Base-by-base conservation (phyloP, 1,284 basidiomycete genomes). In the Ceratobasidium sp. region DNA sequence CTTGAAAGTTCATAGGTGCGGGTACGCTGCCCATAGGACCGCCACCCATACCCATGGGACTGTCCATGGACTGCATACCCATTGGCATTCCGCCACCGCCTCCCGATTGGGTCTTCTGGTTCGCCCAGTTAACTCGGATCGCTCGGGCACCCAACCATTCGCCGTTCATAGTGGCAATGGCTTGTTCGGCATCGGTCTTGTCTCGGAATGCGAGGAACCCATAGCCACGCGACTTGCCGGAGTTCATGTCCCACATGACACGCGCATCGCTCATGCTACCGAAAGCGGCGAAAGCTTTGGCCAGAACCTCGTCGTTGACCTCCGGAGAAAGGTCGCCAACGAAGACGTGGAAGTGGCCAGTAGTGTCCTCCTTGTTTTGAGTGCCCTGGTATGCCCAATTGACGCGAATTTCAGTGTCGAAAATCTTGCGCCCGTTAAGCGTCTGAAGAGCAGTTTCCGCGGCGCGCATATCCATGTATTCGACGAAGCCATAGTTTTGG, bases 191-290 rank as follows among this genome's bases (percentile, higher is more conserved):
- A 82, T 99, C 97, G 69, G 94, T 93, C 86, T 97, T 97, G 87
- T 98, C 96, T 80, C 96, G 90, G 88, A 96, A 95, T 13, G 94
- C 94, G 79, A 96, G 90, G 88, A 97, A 97, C 77, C 94, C 94
- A 83, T 96, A 98, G 54, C 96, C 94, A 81, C 94, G 91, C 82
- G 94, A 97, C 87, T 98, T 98, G 80, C 97, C 97, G 76, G 96
- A 98, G 87, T 97, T 97, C 94, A 98, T 97, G 84, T 99, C 97
- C 96, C 97, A 99, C 97, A 99, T 99, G 80, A 99, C 97, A 63
- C 97, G 91, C 64, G 97, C 97, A 84, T 99, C 97, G 77, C 94
- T 96, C 84, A 99, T 88, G 76, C 93, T 94, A 47, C 96, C 95
- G 83, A 99, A 99, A 51, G 95, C 94, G 80, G 90, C 91, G 86